Conservation (phyloP, 352 stramenopile species). For the Phytophthora rubi region DNA sequence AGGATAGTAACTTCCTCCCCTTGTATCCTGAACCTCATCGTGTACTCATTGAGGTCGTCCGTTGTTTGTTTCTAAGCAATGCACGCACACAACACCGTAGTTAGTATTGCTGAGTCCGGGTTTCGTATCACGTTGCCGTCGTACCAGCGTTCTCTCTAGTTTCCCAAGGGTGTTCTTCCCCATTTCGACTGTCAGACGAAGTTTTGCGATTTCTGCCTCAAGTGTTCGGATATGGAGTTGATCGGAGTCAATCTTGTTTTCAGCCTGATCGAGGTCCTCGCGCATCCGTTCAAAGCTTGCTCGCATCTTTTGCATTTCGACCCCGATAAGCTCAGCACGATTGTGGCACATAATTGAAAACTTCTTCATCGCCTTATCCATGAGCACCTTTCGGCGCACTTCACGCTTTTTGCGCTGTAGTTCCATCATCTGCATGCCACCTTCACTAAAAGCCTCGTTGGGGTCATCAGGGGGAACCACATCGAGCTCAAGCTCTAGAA, state of each 20-base stretch:
- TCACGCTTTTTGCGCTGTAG: constrained; percentile 77
- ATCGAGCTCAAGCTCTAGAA: constrained; percentile 58
- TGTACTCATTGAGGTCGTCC: constrained; percentile 58
- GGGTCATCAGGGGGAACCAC: constrained; percentile 36
- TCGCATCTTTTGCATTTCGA: constrained; percentile 65
- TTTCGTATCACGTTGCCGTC: neutral
- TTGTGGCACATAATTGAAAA: constrained; percentile 70
- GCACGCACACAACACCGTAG: neutral
- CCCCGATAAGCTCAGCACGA: constrained; percentile 57
- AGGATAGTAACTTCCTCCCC: constrained; percentile 42
- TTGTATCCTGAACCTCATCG: constrained; percentile 39
- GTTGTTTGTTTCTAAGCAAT: constrained; percentile 55
- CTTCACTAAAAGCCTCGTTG: constrained; percentile 16
- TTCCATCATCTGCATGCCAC: constrained; percentile 52
- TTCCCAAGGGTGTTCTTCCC: constrained; percentile 56
- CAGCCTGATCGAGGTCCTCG: constrained; percentile 65
- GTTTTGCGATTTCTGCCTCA: constrained; percentile 71
- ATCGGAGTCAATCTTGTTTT: constrained; percentile 80
- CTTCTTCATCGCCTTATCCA: constrained; percentile 80
- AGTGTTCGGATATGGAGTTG: constrained; percentile 64
- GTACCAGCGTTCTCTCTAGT: constrained; percentile 58
- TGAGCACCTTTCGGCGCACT: constrained; percentile 68
- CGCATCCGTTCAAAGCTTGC: constrained; percentile 50
- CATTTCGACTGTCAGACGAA: constrained; percentile 69
- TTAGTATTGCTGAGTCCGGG: constrained; percentile 2